Conservation (phyloP, 352 stramenopile genomes). For the Pythium dissotocum region DNA sequence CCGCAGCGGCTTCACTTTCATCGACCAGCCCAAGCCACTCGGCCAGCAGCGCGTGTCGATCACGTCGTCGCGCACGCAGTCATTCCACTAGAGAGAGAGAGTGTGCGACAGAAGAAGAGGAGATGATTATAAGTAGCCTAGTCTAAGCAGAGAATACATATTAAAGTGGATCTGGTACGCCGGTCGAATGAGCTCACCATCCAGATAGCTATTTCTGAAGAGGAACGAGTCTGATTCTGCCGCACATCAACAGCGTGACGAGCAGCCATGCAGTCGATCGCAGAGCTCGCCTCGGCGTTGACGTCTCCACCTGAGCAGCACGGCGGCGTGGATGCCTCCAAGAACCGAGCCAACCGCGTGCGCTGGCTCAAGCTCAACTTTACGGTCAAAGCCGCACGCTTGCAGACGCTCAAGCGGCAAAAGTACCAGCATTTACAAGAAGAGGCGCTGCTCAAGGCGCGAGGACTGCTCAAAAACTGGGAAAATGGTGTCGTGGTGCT, state of each 20-base stretch:
- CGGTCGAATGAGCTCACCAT: background rate
- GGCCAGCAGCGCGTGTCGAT: constrained; percentile 20
- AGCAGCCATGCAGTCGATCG: constrained; percentile 14
- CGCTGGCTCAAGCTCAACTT: constrained; percentile 80
- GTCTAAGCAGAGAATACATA: background rate
- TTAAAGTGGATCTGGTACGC: background rate
- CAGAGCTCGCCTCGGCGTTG: background rate
- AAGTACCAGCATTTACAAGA: constrained; percentile 80
- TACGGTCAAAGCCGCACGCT: constrained; percentile 58
- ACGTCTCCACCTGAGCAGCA: constrained; percentile 12
- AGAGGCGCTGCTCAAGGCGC: constrained; percentile 56
- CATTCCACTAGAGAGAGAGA: no score
- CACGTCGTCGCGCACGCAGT: constrained; percentile 17
- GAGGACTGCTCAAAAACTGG: constrained; percentile 67
- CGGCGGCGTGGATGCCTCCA: constrained; percentile 2
- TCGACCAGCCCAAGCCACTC: constrained; percentile 16
- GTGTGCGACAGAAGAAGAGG: no score
- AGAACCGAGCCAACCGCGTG: constrained; percentile 28
- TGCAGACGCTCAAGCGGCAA: constrained; percentile 64
- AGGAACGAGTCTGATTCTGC: background rate
- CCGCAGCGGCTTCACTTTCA: constrained; percentile 21
- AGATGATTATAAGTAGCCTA: constrained; percentile 7
- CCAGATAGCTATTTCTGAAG: constrained; percentile 8
- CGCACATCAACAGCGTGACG: background rate
- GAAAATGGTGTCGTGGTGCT: constrained; percentile 60